Conservation (phyloP, 768 basidiomycete genomes). For the Multifurca ochricompacta region DNA sequence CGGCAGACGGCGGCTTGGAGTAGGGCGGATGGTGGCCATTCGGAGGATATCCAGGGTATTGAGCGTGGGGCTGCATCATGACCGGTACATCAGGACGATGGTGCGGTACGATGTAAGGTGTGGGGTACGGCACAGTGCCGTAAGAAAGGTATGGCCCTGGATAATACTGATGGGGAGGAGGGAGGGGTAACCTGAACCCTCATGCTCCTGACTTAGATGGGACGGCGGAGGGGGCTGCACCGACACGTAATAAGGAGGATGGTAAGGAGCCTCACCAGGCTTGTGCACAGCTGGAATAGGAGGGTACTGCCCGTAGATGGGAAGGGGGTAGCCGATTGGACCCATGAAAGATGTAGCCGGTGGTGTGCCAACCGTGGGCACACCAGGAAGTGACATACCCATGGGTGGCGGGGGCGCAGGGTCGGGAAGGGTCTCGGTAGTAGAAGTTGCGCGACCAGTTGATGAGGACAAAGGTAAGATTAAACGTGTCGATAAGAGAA, state of each 20-base stretch:
- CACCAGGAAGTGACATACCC: constrained; percentile 27
- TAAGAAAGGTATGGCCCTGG: constrained; percentile 42
- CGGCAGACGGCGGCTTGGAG: constrained; percentile 33
- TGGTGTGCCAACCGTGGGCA: constrained; percentile 30
- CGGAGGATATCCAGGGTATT: constrained; percentile 25
- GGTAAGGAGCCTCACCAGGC: constrained; percentile 45
- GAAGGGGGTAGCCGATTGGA: constrained; percentile 44
- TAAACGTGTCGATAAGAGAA: constrained; percentile 16
- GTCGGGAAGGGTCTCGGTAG: constrained; percentile 38
- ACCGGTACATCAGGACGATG: constrained; percentile 28
- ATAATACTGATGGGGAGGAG: constrained; percentile 36
- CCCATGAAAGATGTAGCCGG: constrained; percentile 48
- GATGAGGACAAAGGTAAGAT: constrained; percentile 19
- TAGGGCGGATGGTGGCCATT: constrained; percentile 36
- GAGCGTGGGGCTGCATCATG: constrained; percentile 18
- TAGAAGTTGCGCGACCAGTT: constrained; percentile 49
- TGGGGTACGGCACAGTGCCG: constrained; percentile 38
- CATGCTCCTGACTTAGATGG: constrained; percentile 32
- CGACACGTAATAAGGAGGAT: constrained; percentile 41
- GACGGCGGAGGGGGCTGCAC: constrained; percentile 34
- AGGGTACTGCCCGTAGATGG: constrained; percentile 50
- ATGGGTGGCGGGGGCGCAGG: constrained; percentile 29
- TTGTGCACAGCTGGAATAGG: constrained; percentile 37
- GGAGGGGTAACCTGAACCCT: constrained; percentile 28
- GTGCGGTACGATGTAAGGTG: constrained; percentile 39